Conservation (phyloP, 495 filamentous ascomycete species). For the Pyrenula aspistea region DNA sequence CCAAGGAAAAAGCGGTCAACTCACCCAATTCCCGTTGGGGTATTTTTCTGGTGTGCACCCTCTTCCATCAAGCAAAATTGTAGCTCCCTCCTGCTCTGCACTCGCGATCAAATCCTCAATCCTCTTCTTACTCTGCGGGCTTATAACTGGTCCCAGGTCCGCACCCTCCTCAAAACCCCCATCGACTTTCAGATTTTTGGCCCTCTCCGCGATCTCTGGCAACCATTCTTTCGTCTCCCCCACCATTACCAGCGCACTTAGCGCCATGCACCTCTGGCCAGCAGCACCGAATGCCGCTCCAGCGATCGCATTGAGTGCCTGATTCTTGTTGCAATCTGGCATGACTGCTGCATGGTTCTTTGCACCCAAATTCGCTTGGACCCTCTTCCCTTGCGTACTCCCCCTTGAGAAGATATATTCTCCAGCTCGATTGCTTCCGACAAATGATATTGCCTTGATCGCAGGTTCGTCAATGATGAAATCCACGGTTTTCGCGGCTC, state of each 20-base stretch:
- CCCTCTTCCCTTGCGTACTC: constrained; percentile 81
- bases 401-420: constrained; percentile 92
- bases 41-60: constrained; percentile 84
- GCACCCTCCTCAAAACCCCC: constrained; percentile 91
- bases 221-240: constrained; percentile 92
- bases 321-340: constrained; percentile 97
- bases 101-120: constrained; percentile 83
- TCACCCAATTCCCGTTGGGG: constrained; percentile 90
- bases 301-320: constrained; percentile 84
- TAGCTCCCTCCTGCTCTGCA: constrained; percentile 88
- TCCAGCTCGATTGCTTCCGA: constrained; percentile 90
- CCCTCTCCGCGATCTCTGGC: constrained; percentile 78
- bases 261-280: constrained; percentile 94
- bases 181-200: constrained; percentile 80
- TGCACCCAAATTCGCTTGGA: constrained; percentile 96
- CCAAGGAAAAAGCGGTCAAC: constrained; percentile 8
- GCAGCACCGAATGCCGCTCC: constrained; percentile 95
- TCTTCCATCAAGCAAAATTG: constrained; percentile 85
- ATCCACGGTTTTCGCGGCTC: constrained; percentile 80
- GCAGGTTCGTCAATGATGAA: constrained; percentile 93
- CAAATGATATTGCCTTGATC: constrained; percentile 98
- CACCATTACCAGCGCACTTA: constrained; percentile 88
- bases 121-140: constrained; percentile 77
- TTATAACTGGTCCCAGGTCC: constrained; percentile 94
- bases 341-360: constrained; percentile 97